A percentile compares a stretch with the other conserved stretches of the same genome.
Conservation (phyloP, 2,329 filamentous ascomycete genomes). For the Cercospora berteroae region DNA sequence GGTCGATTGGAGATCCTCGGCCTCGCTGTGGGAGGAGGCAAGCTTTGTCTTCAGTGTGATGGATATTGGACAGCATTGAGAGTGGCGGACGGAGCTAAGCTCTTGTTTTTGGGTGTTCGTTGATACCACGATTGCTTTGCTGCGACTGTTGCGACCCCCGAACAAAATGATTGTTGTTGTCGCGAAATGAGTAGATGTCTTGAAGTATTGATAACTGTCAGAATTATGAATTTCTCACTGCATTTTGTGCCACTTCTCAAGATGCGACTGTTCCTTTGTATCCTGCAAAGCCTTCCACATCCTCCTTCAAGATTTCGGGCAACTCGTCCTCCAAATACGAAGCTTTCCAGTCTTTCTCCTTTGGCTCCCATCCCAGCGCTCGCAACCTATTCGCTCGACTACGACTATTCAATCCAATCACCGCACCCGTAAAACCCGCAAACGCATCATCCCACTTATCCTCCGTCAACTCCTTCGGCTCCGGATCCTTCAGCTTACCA, state of each 20-base stretch:
- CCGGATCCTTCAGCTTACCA: slow-evolving; percentile 41
- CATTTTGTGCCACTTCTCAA: neutral
- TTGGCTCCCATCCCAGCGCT: slow-evolving; percentile 47
- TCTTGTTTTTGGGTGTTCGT: slow-evolving; percentile 1
- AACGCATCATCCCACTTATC: slow-evolving; percentile 46
- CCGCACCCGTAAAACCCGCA: slow-evolving; percentile 38
- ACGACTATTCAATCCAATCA: slow-evolving; percentile 46
- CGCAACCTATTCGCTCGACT: slow-evolving; percentile 47
- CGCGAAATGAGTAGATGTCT: slow-evolving; percentile 3
- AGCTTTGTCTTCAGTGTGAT: neutral
- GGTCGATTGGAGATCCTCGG: neutral
- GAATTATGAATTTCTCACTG: neutral
- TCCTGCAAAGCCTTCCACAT: slow-evolving; percentile 27
- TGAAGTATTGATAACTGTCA: slow-evolving; percentile 1
- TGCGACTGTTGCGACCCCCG: neutral
- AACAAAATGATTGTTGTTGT: neutral
- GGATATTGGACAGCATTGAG: slow-evolving; percentile 3
- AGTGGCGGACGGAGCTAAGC: neutral
- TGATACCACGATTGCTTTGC: slow-evolving; percentile 10
- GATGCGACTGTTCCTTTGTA: slow-evolving; percentile 23
- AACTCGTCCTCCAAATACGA: slow-evolving; percentile 47
- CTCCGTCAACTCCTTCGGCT: slow-evolving; percentile 38
- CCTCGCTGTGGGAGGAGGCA: neutral
- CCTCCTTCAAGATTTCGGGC: slow-evolving; percentile 37
- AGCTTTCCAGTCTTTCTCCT: slow-evolving; percentile 44